Conservation (phyloP, 176 grass and related monocot species). For the Oryza glaberrima region DNA sequence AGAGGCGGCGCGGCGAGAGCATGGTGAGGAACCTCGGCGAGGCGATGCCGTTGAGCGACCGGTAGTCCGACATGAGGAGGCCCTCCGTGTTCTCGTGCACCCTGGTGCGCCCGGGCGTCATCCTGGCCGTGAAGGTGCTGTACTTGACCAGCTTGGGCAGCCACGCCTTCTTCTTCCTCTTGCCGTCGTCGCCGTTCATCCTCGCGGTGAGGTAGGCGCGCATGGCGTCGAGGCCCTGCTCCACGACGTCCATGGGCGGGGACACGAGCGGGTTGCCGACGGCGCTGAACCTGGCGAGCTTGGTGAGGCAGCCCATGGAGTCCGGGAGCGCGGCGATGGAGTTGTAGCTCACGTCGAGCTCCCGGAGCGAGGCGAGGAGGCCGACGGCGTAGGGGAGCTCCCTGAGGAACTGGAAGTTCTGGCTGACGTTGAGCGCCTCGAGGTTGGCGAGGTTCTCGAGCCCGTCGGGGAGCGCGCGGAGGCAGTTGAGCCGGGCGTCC, state of each 20-base stretch:
- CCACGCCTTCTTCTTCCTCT: slow-evolving; percentile 60
- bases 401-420: slow-evolving; percentile 82
- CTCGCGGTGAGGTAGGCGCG: slow-evolving; percentile 65
- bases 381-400: slow-evolving; percentile 82
- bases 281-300: slow-evolving; percentile 69
- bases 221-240: slow-evolving; percentile 79
- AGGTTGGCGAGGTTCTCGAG: slow-evolving; percentile 72
- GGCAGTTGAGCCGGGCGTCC: slow-evolving; percentile 92
- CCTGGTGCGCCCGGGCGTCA: slow-evolving; percentile 40
- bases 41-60: slow-evolving; percentile 60
- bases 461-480: slow-evolving; percentile 68
- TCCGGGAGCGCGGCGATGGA: slow-evolving; percentile 69
- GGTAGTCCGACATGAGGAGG: slow-evolving; percentile 74
- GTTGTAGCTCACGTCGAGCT: slow-evolving; percentile 97
- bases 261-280: slow-evolving; percentile 74
- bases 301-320: slow-evolving; percentile 87
- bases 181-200: slow-evolving; percentile 54
- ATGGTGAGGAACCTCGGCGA: slow-evolving; percentile 73
- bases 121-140: slow-evolving; percentile 58
- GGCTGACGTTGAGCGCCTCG: slow-evolving; percentile 89
- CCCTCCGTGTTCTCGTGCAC: slow-evolving; percentile 51
- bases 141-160: slow-evolving; percentile 67
- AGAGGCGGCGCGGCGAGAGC: slow-evolving; percentile 79
- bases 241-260: slow-evolving; percentile 79
- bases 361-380: slow-evolving; percentile 70